Base-by-base conservation (phyloP, 306 rosid species). In the Vachellia pachyceras region DNA sequence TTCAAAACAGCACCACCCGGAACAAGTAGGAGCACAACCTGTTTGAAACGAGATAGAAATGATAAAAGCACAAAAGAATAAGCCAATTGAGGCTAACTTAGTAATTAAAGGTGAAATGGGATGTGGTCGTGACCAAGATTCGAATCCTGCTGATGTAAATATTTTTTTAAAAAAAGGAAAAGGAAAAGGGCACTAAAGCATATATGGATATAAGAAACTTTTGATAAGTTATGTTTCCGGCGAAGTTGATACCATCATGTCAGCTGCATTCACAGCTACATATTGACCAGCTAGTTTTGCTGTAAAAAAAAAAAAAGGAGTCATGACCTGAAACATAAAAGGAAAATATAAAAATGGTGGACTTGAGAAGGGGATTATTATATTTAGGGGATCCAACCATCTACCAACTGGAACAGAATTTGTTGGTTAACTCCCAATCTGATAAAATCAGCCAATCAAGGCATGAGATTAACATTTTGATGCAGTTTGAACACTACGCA, bases 1-100 rank as follows among this genome's bases (percentile, higher is more conserved):
- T 94, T 94, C n/a, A 94, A 89, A 79, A 94, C 87, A 20, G 98
- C 97, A 75, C 97, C 94, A 10, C 67, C 91, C 54, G 92, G 33
- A 6, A 92, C 98, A 10, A 97, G 98, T 70, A 94, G 85, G 75
- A 94, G 97, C 79, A 94, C 94, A 75, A 91, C 90, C 97, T 94
- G 94, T 73, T 75, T 82, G 29, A 68, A 35, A 77, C 57, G 68
- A 57, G 22, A 70, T 29, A 40, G 73, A 75, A 76, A 73, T 58
- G 55, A 73, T n/a, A 45, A 78, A 29, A 25, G 42, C 49, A 54
- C 47, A 12, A 42, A 36, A 44, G 65, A 36, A 20, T 29, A 55
- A n/a, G 61, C 11, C 29, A 20, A 11, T 55, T 20, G 61, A 20
- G 61, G 20, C 23, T n/a, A 8, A 29, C 61, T 55, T 29, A 55